phyloP scores from a whole-genome alignment of 257 asterid genomes.

The Phtheirospermum japonicum region DNA sequence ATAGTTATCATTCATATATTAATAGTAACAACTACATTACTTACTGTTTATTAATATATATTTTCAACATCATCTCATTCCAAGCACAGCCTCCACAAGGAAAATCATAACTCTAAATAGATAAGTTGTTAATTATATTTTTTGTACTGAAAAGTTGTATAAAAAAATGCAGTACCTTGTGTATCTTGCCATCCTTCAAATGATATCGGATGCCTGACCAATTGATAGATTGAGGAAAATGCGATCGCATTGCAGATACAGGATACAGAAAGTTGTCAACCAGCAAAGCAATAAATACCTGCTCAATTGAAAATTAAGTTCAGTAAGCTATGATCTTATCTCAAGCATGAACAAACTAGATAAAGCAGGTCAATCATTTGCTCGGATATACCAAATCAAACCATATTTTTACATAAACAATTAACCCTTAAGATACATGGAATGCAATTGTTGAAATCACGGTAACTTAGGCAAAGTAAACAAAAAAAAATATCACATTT shows the following conservation, averaged over 20 bases:
- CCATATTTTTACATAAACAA: not conserved
- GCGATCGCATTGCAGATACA: conserved; percentile 85
- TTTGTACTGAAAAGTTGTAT: conserved; percentile 17
- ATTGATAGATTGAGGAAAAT: conserved; percentile 83
- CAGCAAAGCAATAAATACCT: conserved; percentile 93
- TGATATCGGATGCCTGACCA: conserved; percentile 98
- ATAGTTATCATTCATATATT: conserved; percentile 1
- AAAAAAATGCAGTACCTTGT: conserved; percentile 50
- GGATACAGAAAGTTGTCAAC: conserved; percentile 95
- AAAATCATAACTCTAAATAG: not conserved
- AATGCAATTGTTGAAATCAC: not conserved
- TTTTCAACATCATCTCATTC: not conserved
- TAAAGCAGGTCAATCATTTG: conserved; percentile 7
- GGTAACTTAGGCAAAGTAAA: not conserved
- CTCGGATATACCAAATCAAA: not conserved
- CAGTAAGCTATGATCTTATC: conserved; percentile 5
- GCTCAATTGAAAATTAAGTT: conserved; percentile 37
- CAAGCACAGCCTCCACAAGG: not conserved
- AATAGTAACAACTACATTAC: conserved; percentile 11
- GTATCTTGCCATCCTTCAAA: conserved; percentile 82
- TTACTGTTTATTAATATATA: not conserved
- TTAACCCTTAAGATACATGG: not conserved
- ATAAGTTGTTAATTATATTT: not conserved
- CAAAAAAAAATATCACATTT: too few species aligned
- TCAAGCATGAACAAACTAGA: conserved; percentile 14